A percentile compares a stretch with the other conserved stretches of the same genome.
These are phyloP conservation scores for Paraconiothyrium sp. DNA, from an alignment of 2,329 filamentous ascomycete species.

Conservation along the genomic window DNA sequence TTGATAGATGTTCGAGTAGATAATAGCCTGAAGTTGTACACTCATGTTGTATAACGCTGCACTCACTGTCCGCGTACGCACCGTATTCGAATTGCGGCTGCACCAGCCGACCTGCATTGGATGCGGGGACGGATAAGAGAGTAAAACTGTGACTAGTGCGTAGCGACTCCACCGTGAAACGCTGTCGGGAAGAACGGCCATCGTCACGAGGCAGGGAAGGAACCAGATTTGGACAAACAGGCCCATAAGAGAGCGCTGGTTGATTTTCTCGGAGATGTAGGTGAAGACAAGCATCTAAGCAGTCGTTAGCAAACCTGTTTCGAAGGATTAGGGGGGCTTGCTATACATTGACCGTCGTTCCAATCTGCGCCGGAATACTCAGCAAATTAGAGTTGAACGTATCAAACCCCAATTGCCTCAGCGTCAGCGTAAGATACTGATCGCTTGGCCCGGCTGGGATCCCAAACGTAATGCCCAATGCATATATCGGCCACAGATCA, in stretches of 20 bases:
- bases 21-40: conserved; percentile 30
- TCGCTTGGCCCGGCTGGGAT: conserved; percentile 24
- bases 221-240: conserved; percentile 65
- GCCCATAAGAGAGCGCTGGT: conserved; percentile 57
- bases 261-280: conserved; percentile 55
- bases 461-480: conserved; percentile 26
- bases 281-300: conserved; percentile 53
- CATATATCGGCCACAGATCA: conserved; percentile 35
- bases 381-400: conserved; percentile 71
- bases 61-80: conserved; percentile 67
- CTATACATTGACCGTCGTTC: conserved; percentile 22
- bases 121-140: conserved; percentile 50
- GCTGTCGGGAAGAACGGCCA: conserved; percentile 57
- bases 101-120: conserved; percentile 65
- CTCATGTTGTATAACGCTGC: conserved; percentile 66
- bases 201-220: conserved; percentile 64
- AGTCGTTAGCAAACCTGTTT: conserved; percentile 25
- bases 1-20: conserved; percentile 35
- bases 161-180: conserved; percentile 61
- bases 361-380: conserved; percentile 56
- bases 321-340: not conserved
- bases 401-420: conserved; percentile 66
- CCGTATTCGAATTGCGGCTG: conserved; percentile 67
- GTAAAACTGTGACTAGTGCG: conserved; percentile 48
- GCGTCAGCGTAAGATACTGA: conserved; percentile 62